phyloP scores from a whole-genome alignment of 768 basidiomycete species.

The Cystobasidium tubakii region DNA sequence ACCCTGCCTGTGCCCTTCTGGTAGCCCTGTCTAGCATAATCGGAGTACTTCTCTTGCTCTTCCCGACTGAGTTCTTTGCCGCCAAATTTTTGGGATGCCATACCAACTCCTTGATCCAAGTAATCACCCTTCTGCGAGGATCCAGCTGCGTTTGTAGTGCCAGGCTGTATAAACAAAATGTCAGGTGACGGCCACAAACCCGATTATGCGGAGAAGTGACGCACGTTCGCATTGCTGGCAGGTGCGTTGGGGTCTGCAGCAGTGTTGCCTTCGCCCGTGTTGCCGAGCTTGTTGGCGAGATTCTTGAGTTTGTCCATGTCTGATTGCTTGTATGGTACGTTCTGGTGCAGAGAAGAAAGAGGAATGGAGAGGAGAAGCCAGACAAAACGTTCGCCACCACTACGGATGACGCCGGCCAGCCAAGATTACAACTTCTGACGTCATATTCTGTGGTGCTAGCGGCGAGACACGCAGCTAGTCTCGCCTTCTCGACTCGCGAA shows the following conservation, averaged over 20 bases:
- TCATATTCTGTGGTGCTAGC: no score
- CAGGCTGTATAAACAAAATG: not conserved
- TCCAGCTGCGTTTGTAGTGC: not conserved
- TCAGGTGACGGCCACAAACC: not conserved
- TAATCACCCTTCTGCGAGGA: not conserved
- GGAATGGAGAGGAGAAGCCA: not conserved
- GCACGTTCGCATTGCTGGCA: not conserved
- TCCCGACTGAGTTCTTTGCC: not conserved
- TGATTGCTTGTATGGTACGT: not conserved
- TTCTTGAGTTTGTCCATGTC: constrained; percentile 26
- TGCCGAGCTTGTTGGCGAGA: constrained; percentile 24
- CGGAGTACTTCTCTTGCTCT: constrained; percentile 24
- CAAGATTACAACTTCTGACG: no score
- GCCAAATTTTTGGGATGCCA: not conserved
- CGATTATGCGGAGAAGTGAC: not conserved
- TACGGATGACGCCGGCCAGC: no score
- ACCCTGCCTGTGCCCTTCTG: not conserved
- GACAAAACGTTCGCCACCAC: not conserved
- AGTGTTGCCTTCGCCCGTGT: not conserved
- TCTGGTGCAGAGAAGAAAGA: no score
- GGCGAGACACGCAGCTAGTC: not conserved
- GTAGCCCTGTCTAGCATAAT: constrained; percentile 7
- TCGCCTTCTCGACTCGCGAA: no score
- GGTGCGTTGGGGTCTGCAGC: not conserved
- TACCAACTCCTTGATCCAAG: constrained; percentile 18